Base-by-base conservation (phyloP, 1,284 basidiomycete species). In the Naganishia cerealis region DNA sequence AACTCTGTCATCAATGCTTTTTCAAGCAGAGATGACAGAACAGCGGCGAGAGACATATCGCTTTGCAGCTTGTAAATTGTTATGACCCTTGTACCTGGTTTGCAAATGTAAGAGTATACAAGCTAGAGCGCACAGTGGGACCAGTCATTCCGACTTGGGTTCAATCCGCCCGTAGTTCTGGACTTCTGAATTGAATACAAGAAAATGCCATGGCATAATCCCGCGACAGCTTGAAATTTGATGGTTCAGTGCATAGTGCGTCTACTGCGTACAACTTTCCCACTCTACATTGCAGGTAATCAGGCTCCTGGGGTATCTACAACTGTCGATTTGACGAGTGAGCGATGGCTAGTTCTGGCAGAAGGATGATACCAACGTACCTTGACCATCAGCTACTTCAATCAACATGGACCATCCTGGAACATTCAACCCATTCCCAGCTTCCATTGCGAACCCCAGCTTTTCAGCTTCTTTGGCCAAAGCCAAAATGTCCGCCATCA, bases 401-500 rank as follows among this genome's bases (percentile, higher is more conserved):
- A 72, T 67, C 69, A 81, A 68, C 68, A 79, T 79, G 12, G 67
- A 69, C 77, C 77, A 80, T n/a, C 76, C 76, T n/a, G 70, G 38
- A 21, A 67, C 38, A 2, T 43, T 42, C 7, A 58, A 81, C 70
- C 86, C 85, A 0, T 76, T 81, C 4, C 83, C 81, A 10, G 36
- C 46, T 8, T 66, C 57, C 0, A 89, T 78, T n/a, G 86, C 81
- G 1, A 94, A 86, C 0, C 88, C 90, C 33, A 96, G 78, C 12
- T 83, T 80, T 67, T 84, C 80, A 1, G 88, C 92, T 71, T 94
- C 92, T 72, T 85, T 84, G 5, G 87, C 89, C 71, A 96, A 88
- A 16, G 88, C 88, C 61, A 89, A 86, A 0, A 94, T 88, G 75
- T 97, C 94, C 18, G 91, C 81, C 61, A 88, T 85, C 88, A 96